Base-by-base conservation (phyloP, 345 rosid species). In the Salix caprea region DNA sequence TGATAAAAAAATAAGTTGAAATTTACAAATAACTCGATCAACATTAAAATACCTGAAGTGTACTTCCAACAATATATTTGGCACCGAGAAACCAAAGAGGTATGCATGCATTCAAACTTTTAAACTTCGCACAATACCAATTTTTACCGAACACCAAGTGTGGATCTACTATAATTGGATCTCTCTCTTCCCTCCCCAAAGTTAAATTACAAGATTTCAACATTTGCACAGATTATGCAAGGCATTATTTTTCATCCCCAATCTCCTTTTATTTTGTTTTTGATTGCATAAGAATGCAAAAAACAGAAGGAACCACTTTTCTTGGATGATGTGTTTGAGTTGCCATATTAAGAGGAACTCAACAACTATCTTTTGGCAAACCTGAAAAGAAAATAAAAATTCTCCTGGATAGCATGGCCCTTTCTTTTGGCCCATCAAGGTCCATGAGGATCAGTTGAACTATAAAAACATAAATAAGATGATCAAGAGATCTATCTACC, bases 401-500 rank as follows among this genome's bases (percentile, higher is more conserved):
- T 54, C 14, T 19, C 40, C 11, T 71, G 65, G 23, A 28, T 62
- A 11, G 52, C 26, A 26, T 34, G n/a, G 67, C 52, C 54, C 26
- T 39, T n/a, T 34, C 42, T 34, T 54, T 56, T 34, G 65, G 58
- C n/a, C 28, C 44, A 36, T 18, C 13, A 23, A 70, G 32, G 44
- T 54, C 32, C 19, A 21, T 21, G 36, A 54, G 34, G 18, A 56
- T 52, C 46, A 13, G 23, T 39, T 14, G 16, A 73, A 16, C 44
- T 6, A 44, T 46, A 6, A 67, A 23, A 69, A 15, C 3, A 50
- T 54, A 42, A 18, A 40, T 28, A 77, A 70, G 64, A 30, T 65
- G 52, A 48, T 78, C 67, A 66, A 30, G 34, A 67, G 71, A 70
- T 75, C 65, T 56, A 75, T 64, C 79, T 84, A 95, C 99, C 95